Evolutionary conservation across 306 rosid species (phyloP).

Genomic region (Albizia julibrissin): DNA sequence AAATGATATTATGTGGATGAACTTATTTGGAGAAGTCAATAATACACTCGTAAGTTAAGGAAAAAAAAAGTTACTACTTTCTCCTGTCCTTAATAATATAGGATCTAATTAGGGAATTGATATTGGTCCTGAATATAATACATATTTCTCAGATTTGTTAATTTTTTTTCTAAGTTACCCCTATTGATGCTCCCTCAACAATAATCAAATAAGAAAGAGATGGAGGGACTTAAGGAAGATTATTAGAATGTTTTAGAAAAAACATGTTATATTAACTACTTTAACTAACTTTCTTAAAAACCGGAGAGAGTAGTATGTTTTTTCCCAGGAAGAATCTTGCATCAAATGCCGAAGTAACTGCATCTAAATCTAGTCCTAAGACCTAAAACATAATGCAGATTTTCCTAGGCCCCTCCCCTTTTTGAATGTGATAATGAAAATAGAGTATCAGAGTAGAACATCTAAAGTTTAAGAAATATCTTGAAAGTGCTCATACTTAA

Average conservation of each 20-base stretch:
- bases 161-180: no score
- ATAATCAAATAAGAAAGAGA: no score
- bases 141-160: no score
- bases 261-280: no score
- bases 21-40: not conserved
- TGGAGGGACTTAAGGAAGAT: no score
- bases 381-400: not conserved
- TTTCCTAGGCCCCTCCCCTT: not conserved
- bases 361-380: not conserved
- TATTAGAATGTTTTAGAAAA: no score
- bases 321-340: not conserved
- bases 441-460: not conserved
- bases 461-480: not conserved
- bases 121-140: no score
- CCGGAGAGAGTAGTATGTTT: no score
- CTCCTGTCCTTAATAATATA: no score
- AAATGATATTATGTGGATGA: not conserved
- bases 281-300: no score
- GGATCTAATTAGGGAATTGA: no score
- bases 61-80: not conserved
- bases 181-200: no score
- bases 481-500: not conserved
- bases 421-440: not conserved
- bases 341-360: not conserved
- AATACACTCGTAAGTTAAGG: not conserved